A percentile compares a stretch with the other conserved stretches of the same genome.
These are phyloP conservation scores for Cyberlindnera samutprakarnensis DNA, from an alignment of 805 yeast genomes.

Conservation along the genomic window DNA sequence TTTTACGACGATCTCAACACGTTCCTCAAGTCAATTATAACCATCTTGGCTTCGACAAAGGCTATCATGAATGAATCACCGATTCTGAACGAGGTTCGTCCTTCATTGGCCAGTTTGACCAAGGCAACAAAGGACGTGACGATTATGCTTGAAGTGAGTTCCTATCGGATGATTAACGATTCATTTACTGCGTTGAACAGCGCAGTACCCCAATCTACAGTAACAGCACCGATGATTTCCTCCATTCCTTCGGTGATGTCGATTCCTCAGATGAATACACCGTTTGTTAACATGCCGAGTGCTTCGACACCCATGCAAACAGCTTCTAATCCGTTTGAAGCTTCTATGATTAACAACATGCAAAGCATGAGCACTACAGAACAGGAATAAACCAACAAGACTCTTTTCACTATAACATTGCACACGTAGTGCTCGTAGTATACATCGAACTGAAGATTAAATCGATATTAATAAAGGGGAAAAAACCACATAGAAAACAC, in stretches of 20 bases:
- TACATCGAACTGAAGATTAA: no score
- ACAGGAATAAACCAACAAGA: background rate
- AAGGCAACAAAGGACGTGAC: conserved; percentile 90
- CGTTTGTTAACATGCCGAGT: conserved; percentile 9
- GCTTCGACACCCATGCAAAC: conserved; percentile 4
- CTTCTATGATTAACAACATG: conserved; percentile 13
- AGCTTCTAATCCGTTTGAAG: conserved; percentile 19
- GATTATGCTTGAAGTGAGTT: conserved; percentile 65
- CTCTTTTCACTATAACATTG: no score
- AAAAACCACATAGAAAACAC: no score
- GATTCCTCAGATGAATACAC: conserved; percentile 23
- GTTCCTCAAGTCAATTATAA: conserved; percentile 76
- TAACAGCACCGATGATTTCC: conserved; percentile 13
- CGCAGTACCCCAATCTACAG: conserved; percentile 12
- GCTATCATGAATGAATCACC: conserved; percentile 77
- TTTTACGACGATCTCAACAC: conserved; percentile 84
- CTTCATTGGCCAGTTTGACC: conserved; percentile 74
- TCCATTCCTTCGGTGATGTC: conserved; percentile 25
- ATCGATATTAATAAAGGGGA: no score
- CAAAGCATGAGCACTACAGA: conserved; percentile 2
- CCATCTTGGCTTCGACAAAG: conserved; percentile 77
- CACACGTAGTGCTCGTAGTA: no score
- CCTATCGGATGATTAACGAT: conserved; percentile 32
- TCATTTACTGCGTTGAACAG: conserved; percentile 3
- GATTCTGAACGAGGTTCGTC: conserved; percentile 68